Base-by-base conservation (phyloP, 139 green algal species). In the Tetradesmus obliquus region DNA sequence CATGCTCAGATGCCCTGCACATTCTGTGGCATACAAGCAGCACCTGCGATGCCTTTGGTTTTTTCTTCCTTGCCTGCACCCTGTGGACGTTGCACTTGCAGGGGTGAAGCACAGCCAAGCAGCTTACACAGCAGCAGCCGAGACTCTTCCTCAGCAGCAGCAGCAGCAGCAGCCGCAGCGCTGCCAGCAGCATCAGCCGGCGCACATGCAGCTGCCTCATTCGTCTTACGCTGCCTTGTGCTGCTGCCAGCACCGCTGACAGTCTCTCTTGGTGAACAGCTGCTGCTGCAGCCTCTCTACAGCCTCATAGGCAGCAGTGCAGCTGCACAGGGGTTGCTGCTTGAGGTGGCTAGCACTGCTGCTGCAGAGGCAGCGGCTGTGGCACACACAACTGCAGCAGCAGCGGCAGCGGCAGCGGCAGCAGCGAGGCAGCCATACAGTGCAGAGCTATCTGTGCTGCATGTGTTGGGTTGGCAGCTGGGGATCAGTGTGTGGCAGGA, bases 281-380 rank as follows among this genome's bases (percentile, higher is more conserved):
- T 91, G 72, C 74, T 91, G 54, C 87, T 91, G 51, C 72, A 91
- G 72, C 87, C 87, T 4, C 20, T 91, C 13, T 89, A 89, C 85
- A 60, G 32, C 62, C 66, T 89, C 5, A 6, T 82, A 5, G 85
- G 85, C 10, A 51, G 32, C 10, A 51, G 72, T 58, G 19, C 55
- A 71, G 72, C 72, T 66, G 72, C n/a, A 45, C 72, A 84, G 20
- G 53, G 24, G 6, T 54, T 85, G 72, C 55, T 84, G 72, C 54
- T 84, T 53, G 51, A 91, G 24, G 53, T 82, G 60, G 72, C 71
- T 19, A 74, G 51, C 55, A 19, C 15, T 22, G 71, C 86, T 72
- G 86, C 72, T 76, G 55, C 54, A 79, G 87, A 91, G 32, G 72
- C 87, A 53, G 72, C 72, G 10, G 74, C 72, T 20, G 87, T 12